Base-by-base conservation (phyloP, 805 yeast genomes). In the Candida chilensis region DNA sequence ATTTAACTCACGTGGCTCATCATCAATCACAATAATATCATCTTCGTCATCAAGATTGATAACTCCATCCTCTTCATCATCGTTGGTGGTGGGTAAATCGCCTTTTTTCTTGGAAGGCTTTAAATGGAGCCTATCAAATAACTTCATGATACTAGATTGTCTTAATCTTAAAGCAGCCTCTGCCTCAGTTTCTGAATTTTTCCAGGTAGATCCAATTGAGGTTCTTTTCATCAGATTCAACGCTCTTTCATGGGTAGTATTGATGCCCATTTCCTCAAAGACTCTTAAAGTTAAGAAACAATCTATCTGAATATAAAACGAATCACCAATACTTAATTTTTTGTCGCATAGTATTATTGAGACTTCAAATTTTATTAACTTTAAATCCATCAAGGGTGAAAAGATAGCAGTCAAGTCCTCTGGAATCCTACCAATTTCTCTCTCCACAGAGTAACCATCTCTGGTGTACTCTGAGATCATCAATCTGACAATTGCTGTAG, bases 401-500 rank as follows among this genome's bases (percentile, higher is more conserved):
- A 88, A 46, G 8, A 78, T 66, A 4, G 67, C 53, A 0, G 94
- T 86, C 18, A 74, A 59, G 29, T 74, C 81, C 38, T 79, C 87
- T 0, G 84, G 78, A 1, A 84, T 47, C 39, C 95, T 67, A 0
- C 92, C 96, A 18, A 88, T 60, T 46, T 84, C 95, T 35, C 81
- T 39, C 10, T 50, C 40, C 2, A 33, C 35, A 8, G 40, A 40
- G 18, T 19, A 32, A 9, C 29, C 22, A 3, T 47, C 43, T 2
- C 32, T 21, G 3, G 58, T 50, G n/a, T n/a, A n/a, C n/a, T n/a
- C n/a, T n/a, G n/a, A n/a, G n/a, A n/a, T n/a, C 34, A 45, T 50
- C 10, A 63, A 37, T 25, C 69, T 38, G 8, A 62, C 51, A 5
- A 60, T 52, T 1, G 64, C 52, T 2, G 54, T 39, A 20, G 51